Evolutionary conservation across 805 yeast species (phyloP), one percentile per base, ranked within the genome.

Genomic region (Schwanniomyces occidentalis): DNA sequence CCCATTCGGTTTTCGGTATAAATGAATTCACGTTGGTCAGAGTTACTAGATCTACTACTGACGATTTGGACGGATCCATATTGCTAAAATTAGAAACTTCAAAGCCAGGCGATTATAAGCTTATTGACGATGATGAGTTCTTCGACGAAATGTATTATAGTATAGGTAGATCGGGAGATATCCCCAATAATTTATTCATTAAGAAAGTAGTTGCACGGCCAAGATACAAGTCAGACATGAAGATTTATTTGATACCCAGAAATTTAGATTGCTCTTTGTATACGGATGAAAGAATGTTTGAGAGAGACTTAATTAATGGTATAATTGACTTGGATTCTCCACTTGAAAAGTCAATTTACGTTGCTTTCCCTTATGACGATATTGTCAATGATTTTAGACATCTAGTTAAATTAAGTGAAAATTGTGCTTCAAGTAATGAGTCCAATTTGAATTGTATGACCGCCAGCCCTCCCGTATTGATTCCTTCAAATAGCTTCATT

Each of bases 131-230:
- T 41, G 70, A 64, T 5, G 70, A 65, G 17, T 62, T 54, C 33
- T 34, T 49, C 15, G 67, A 63, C 16, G 72, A 67, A 27, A 58
- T 63, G 62, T 39, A 52, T 10, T 56, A 60, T 30, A 54, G 65
- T 8, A 54, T 71, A 20, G 77, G 77, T 2, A 51, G 52, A 19
- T 42, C 48, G 2, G 69, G 69, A 16, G 75, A 72, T 30, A 55
- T 62, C 20, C 75, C 78, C 2, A 58, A 69, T 17, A 68, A 77
- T 24, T 55, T 71, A 4, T 78, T 75, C 46, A 55, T 79, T 32
- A 79, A 79, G 52, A 76, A 76, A 40, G 63, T 72, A 16, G 71
- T 78, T 21, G 83, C 83, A 9, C 60, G 82, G 44, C 85, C 85
- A 8, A 54, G 85, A 21, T 79, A 79, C 53, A 79, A 79, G 49